Percentiles rank a stretch among this genome's conserved stretches.
Evolutionary conservation across 2,329 filamentous ascomycete genomes (phyloP).

Genomic region (Septoria linicola): DNA sequence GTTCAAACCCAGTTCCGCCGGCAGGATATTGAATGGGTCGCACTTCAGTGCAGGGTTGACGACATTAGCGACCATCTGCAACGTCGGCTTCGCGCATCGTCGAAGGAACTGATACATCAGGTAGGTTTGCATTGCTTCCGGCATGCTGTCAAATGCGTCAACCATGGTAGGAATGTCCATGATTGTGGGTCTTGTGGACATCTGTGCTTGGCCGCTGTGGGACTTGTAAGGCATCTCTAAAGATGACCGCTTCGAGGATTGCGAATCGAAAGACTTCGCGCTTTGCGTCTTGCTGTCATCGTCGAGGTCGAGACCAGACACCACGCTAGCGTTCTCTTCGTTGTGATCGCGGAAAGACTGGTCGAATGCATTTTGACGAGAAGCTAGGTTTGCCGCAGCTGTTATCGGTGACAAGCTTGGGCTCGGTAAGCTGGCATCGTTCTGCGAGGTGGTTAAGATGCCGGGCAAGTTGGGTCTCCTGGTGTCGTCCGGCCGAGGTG

Average conservation of each 20-base stretch:
- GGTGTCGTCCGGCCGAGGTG: constrained; percentile 30
- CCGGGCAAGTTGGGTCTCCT: constrained; percentile 43
- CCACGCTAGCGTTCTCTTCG: constrained; percentile 36
- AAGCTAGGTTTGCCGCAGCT: constrained; percentile 64
- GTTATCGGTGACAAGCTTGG: constrained; percentile 89
- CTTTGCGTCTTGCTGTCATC: constrained; percentile 32
- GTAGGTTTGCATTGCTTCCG: constrained; percentile 87
- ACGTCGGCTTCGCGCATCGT: constrained; percentile 79
- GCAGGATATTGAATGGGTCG: constrained; percentile 82
- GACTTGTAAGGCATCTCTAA: constrained; percentile 17
- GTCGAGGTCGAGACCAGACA: constrained; percentile 38
- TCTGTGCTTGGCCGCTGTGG: constrained; percentile 12
- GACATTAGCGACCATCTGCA: constrained; percentile 84
- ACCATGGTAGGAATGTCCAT: constrained; percentile 84
- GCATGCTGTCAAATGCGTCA: constrained; percentile 87
- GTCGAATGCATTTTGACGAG: constrained; percentile 36
- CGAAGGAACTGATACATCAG: constrained; percentile 95
- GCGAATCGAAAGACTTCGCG: constrained; percentile 30
- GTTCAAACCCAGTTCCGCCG: constrained; percentile 81
- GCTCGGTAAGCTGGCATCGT: constrained; percentile 91
- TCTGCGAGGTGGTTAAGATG: constrained; percentile 69
- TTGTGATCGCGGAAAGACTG: constrained; percentile 36
- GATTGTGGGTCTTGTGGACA: constrained; percentile 42
- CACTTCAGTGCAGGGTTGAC: constrained; percentile 94
- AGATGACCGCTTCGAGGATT: constrained; percentile 14